Evolutionary conservation across 768 basidiomycete species (phyloP), one percentile per base, ranked within the genome.

Genomic region (Lactarius hatsudake): DNA sequence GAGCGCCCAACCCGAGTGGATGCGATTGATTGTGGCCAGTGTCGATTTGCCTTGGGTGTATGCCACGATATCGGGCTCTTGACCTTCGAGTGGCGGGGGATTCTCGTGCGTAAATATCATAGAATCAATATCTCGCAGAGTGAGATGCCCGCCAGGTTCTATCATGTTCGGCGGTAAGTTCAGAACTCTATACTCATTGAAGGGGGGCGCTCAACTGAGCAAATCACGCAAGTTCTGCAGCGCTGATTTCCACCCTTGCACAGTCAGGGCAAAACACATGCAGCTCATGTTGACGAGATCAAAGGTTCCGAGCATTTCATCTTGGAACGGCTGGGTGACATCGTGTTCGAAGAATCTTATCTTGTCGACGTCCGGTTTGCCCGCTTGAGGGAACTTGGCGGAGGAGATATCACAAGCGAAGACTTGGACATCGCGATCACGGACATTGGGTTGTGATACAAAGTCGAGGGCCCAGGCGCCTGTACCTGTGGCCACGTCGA

Each of bases 311-410:
- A 56, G 55, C 7, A 66, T 38, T 5, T 55, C 64, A 13, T 65
- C 32, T 2, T 51, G 26, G 42, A 66, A 61, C 1, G 59, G 34
- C 12, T 30, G 15, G 42, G 60, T 61, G 13, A 61, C 23, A 12
- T 65, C 65, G 9, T 61, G 55, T 28, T 61, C 54, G 54, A 62
- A 61, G 15, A 57, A 66, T 1, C 15, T 17, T 32, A 34, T 56
- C 55, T 15, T 56, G 10, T 8, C n/a, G 55, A 28, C 55, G n/a
- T 30, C 55, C 12, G 17, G 55, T 20, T 18, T 20, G 17, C 32
- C 55, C 1, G 30, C 32, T 8, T 18, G 28, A 30, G 55, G 55
- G 55, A 28, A 56, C 26, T 62, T 66, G 10, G 55, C 30, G 17
- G 55, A 13, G 28, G 55, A 56, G 17, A 56, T 4, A 26, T 56